Evolutionary conservation across 768 basidiomycete genomes (phyloP).

Genomic region (Saitozyma sp.): DNA sequence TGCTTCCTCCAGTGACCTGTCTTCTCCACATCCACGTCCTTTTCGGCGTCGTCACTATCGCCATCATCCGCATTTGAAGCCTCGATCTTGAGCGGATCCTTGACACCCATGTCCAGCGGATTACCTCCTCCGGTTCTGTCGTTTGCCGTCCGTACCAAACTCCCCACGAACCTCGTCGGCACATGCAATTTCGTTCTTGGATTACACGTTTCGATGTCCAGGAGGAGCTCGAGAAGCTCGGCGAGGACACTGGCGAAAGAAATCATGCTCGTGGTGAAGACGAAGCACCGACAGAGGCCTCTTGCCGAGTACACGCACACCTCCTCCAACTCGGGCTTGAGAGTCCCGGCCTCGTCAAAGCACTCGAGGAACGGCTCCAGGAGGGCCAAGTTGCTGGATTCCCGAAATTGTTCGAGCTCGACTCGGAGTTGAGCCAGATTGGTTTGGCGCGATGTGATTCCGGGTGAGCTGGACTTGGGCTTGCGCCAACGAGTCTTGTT

Average conservation of each 20-base stretch:
- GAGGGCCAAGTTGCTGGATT: constrained; percentile 52
- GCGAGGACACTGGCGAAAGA: constrained; percentile 54
- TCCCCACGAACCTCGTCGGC: constrained; percentile 57
- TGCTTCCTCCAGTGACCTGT: constrained; percentile 5
- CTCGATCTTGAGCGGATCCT: not conserved
- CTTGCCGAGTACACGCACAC: constrained; percentile 33
- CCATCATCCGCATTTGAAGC: constrained; percentile 3
- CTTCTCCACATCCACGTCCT: constrained; percentile 33
- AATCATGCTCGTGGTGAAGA: constrained; percentile 59
- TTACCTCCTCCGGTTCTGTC: constrained; percentile 29
- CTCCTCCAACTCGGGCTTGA: constrained; percentile 13
- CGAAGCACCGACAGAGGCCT: constrained; percentile 59
- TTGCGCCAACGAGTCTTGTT: constrained; percentile 44
- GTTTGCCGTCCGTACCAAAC: constrained; percentile 42
- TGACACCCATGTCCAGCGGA: constrained; percentile 41
- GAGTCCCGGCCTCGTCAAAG: constrained; percentile 48
- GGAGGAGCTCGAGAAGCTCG: constrained; percentile 53
- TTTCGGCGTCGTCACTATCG: constrained; percentile 10
- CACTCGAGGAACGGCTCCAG: constrained; percentile 56
- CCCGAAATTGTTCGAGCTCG: constrained; percentile 27
- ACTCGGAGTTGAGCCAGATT: constrained; percentile 14
- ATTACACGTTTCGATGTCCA: constrained; percentile 54
- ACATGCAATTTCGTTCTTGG: constrained; percentile 57
- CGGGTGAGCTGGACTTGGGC: constrained; percentile 8
- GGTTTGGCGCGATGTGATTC: constrained; percentile 23